Evolutionary conservation across 257 asterid genomes (phyloP).

Genomic region (Penstemon newberryi): DNA sequence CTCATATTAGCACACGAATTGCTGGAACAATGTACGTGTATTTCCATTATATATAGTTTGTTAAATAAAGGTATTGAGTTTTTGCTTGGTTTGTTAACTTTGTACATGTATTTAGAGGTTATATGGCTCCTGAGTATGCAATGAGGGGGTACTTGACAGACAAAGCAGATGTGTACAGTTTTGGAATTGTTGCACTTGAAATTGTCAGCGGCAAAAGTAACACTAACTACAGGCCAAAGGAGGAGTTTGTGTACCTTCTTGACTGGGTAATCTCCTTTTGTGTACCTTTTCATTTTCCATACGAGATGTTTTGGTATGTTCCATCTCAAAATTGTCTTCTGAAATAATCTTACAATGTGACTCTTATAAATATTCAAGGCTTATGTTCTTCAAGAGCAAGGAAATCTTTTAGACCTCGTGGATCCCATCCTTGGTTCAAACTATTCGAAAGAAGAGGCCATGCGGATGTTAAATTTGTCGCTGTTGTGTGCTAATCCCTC

Average conservation of each 20-base stretch:
- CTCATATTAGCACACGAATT: slow-evolving; percentile 80
- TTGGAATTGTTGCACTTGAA: slow-evolving; percentile 65
- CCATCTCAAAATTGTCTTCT: background rate
- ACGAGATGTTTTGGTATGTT: background rate
- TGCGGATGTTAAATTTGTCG: slow-evolving; percentile 63
- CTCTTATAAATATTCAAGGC: slow-evolving; percentile 42
- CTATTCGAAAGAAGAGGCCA: slow-evolving; percentile 58
- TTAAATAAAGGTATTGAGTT: background rate
- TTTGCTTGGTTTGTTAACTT: background rate
- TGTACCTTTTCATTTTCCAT: background rate
- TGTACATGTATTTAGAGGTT: slow-evolving; percentile 39
- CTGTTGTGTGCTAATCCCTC: slow-evolving; percentile 75
- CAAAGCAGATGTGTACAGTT: slow-evolving; percentile 82
- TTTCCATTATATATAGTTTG: background rate
- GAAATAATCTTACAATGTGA: background rate
- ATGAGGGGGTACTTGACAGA: slow-evolving; percentile 74
- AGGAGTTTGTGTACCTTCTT: slow-evolving; percentile 70
- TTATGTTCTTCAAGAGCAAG: slow-evolving; percentile 83
- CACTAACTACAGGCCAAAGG: slow-evolving; percentile 56
- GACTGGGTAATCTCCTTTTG: slow-evolving; percentile 57
- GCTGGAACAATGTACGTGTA: slow-evolving; percentile 73
- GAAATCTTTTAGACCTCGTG: slow-evolving; percentile 75
- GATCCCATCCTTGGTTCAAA: slow-evolving; percentile 67
- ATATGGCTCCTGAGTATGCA: slow-evolving; percentile 85
- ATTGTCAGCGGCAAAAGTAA: slow-evolving; percentile 70